A percentile compares a stretch with the other conserved stretches of the same genome.
Conservation (phyloP, 116 monocot genomes). For the Dioscorea cayenensis region DNA sequence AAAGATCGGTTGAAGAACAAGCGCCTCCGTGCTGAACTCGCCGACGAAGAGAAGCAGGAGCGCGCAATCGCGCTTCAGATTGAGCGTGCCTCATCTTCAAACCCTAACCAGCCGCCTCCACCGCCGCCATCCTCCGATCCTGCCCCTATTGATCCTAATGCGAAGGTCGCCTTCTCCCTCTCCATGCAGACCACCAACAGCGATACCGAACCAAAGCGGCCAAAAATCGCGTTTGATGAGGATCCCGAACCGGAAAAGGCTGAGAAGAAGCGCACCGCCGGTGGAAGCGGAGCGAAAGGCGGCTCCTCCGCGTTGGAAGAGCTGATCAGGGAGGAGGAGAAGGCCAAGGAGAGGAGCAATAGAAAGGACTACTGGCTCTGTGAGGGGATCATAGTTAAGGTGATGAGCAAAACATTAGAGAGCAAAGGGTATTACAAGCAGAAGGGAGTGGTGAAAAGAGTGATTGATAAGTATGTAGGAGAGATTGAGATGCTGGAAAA, state of each 20-base stretch:
- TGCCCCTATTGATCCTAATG: neutral
- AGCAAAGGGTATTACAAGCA: constrained; percentile 94
- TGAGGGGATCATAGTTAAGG: constrained; percentile 87
- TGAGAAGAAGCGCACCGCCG: constrained; percentile 17
- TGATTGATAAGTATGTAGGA: constrained; percentile 83
- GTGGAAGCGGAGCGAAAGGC: neutral
- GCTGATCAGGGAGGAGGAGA: constrained; percentile 94
- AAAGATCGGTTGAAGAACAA: constrained; percentile 78
- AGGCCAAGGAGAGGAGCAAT: constrained; percentile 78
- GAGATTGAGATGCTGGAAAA: constrained; percentile 92
- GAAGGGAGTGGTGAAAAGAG: constrained; percentile 71
- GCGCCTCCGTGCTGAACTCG: constrained; percentile 67
- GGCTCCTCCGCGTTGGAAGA: constrained; percentile 51
- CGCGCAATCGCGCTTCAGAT: constrained; percentile 63
- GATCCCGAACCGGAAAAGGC: constrained; percentile 19
- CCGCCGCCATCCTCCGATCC: neutral
- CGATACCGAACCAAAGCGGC: neutral
- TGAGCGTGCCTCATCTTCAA: constrained; percentile 36
- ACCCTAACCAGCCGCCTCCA: neutral
- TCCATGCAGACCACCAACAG: constrained; percentile 8
- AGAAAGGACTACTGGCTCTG: constrained; percentile 93
- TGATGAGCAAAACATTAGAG: constrained; percentile 77
- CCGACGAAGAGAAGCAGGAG: constrained; percentile 84
- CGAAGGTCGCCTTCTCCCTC: constrained; percentile 61
- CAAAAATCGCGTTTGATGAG: constrained; percentile 44